phyloP scores from a whole-genome alignment of 345 rosid genomes.

The Psidium guajava region DNA sequence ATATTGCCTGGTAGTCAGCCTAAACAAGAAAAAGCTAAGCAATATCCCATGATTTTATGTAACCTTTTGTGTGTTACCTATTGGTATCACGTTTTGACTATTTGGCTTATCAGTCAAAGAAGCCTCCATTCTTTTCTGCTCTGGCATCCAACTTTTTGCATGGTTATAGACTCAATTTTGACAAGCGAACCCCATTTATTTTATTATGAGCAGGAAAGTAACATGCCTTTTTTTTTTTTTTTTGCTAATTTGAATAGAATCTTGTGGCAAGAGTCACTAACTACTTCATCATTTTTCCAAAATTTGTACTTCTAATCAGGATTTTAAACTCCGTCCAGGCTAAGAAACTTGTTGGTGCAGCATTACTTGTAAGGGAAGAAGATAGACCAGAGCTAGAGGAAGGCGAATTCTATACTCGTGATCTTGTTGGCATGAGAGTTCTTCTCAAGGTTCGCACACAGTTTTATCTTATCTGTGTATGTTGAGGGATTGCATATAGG shows the following conservation, averaged over 20 bases:
- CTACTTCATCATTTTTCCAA: neutral
- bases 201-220: neutral
- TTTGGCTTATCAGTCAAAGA: neutral
- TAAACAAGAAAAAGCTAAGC: neutral
- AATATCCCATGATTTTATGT: neutral
- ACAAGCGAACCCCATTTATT: neutral
- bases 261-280: neutral
- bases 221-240: neutral
- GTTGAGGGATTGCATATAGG: neutral
- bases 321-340: constrained; percentile 34
- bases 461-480: neutral
- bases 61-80: neutral
- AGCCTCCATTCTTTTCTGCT: neutral
- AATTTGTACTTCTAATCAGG: neutral
- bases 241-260: neutral
- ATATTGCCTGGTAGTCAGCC: neutral
- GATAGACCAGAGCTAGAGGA: constrained; percentile 76
- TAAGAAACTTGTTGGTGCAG: constrained; percentile 74
- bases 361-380: constrained; percentile 58
- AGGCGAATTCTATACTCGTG: constrained; percentile 73
- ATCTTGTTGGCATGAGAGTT: constrained; percentile 82
- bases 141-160: no score
- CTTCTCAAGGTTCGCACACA: constrained; percentile 40
- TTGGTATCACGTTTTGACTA: neutral
- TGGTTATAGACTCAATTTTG: neutral